phyloP scores from a whole-genome alignment of 257 asterid species.

The Capsicum rhomboideum region DNA sequence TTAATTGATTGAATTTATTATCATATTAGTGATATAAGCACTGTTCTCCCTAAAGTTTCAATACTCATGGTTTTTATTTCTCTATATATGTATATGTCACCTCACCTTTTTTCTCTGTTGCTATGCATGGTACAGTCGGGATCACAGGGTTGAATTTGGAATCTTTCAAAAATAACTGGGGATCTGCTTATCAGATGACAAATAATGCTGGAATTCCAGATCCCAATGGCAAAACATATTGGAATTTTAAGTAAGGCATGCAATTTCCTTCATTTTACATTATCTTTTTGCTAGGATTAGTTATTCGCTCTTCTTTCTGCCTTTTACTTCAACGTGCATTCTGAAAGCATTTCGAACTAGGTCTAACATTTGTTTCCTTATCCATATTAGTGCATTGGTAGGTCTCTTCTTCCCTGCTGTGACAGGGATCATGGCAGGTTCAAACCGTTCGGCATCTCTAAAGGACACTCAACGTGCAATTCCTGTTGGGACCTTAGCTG shows the following conservation, averaged over 20 bases:
- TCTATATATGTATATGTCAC: background rate
- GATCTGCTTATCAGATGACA: slow-evolving; percentile 71
- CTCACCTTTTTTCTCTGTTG: background rate
- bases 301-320: background rate
- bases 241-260: slow-evolving; percentile 71
- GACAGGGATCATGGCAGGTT: slow-evolving; percentile 99
- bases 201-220: slow-evolving; percentile 98
- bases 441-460: slow-evolving; percentile 97
- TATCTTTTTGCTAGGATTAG: background rate
- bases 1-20: no score
- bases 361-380: background rate
- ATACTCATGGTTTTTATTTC: background rate
- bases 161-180: slow-evolving; percentile 81
- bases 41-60: background rate
- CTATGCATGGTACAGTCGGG: slow-evolving; percentile 55
- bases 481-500: slow-evolving; percentile 93
- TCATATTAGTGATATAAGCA: no score
- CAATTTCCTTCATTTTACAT: background rate
- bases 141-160: slow-evolving; percentile 82
- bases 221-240: slow-evolving; percentile 68
- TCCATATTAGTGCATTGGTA: slow-evolving; percentile 83
- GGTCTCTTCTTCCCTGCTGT: slow-evolving; percentile 99
- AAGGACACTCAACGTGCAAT: slow-evolving; percentile 98
- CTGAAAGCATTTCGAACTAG: background rate
- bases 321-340: background rate